These are phyloP conservation scores for Acanthamoeba sp. DNA, from an alignment of 208 protist species.

Conservation along the genomic window DNA sequence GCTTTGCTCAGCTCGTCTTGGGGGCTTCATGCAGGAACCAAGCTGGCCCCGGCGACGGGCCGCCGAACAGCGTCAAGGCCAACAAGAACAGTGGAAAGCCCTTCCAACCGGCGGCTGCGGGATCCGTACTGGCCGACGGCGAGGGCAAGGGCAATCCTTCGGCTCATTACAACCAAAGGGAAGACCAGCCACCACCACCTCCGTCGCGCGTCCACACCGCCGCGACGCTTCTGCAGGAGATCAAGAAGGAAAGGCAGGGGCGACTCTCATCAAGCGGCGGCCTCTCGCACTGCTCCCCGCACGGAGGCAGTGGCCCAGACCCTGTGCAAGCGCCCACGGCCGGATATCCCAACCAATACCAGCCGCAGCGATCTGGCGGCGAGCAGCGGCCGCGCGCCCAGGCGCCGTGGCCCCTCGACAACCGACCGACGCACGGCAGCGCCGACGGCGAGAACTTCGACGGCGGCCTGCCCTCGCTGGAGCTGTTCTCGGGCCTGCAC, in stretches of 20 bases:
- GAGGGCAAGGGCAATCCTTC: neutral
- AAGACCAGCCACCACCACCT: neutral
- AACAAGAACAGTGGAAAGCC: neutral
- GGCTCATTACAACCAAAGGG: neutral
- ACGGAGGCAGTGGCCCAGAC: neutral
- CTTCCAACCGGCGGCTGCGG: neutral
- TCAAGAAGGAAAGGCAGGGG: neutral
- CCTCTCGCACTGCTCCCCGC: too few species aligned
- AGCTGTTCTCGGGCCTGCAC: constrained; percentile 58
- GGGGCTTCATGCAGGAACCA: neutral
- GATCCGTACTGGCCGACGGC: neutral
- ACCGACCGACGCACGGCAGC: neutral
- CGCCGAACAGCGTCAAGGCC: neutral
- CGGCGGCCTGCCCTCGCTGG: neutral
- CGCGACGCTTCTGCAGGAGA: neutral
- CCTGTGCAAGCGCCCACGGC: neutral
- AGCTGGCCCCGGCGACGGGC: neutral
- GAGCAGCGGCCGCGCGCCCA: neutral
- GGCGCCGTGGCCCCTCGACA: neutral
- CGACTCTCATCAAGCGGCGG: neutral
- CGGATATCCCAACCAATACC: neutral
- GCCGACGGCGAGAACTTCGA: neutral
- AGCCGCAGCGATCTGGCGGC: too few species aligned
- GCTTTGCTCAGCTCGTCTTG: too few species aligned
- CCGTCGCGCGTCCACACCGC: neutral